Conservation (phyloP, 2,329 filamentous ascomycete species). For the Penicillium corylophilum region DNA sequence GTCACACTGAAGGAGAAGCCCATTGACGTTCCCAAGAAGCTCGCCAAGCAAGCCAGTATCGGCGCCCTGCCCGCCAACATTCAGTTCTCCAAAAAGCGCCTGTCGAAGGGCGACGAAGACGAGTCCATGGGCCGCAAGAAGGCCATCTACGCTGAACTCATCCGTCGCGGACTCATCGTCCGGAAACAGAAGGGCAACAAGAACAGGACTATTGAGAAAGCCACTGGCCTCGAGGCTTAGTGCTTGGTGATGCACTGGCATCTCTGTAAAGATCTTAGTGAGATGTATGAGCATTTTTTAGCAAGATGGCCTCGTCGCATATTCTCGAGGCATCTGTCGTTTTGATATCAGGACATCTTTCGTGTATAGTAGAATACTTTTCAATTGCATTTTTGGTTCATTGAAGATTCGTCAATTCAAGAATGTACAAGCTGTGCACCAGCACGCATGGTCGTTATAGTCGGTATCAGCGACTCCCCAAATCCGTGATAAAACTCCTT, state of each 20-base stretch:
- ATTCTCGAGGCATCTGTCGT: conserved; percentile 2
- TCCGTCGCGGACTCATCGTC: conserved; percentile 60
- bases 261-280: conserved; percentile 5
- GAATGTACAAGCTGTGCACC: conserved; percentile 5
- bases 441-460: not conserved
- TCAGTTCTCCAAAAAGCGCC: conserved; percentile 60
- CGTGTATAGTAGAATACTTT: conserved; percentile 28
- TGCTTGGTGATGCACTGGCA: not conserved
- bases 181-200: conserved; percentile 3
- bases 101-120: conserved; percentile 72
- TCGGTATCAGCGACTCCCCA: not conserved
- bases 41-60: conserved; percentile 45
- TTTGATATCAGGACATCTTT: conserved; percentile 18
- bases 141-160: conserved; percentile 70
- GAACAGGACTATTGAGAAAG: not conserved
- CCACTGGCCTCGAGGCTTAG: not conserved
- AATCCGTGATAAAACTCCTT: not conserved
- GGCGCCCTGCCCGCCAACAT: conserved; percentile 66
- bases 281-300: not conserved
- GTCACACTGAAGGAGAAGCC: conserved; percentile 43
- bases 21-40: conserved; percentile 50
- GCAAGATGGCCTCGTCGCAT: not conserved
- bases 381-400: conserved; percentile 9
- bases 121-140: conserved; percentile 73
- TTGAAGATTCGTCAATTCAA: conserved; percentile 1